Evolutionary conservation across 257 asterid genomes (phyloP).

Genomic region (Ilex aquifolium): DNA sequence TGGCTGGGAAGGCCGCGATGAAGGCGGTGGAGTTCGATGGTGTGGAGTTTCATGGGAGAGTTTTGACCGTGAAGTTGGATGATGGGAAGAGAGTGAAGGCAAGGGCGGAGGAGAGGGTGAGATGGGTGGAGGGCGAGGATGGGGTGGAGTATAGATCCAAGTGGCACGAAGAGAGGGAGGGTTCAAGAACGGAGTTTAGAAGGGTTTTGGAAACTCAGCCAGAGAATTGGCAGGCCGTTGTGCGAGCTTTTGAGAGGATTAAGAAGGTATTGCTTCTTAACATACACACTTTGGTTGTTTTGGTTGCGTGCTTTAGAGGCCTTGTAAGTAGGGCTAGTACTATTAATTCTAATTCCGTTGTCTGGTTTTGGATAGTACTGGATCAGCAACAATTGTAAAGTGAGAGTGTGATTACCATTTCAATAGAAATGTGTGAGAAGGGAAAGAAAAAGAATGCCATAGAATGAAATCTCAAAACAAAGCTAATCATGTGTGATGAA

Average conservation of each 20-base stretch:
- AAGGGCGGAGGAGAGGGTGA: slow-evolving; percentile 37
- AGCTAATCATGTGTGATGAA: too few species aligned
- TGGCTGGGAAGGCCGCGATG: slow-evolving; percentile 81
- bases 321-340: neutral
- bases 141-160: slow-evolving; percentile 45
- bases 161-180: slow-evolving; percentile 96
- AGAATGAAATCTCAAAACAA: too few species aligned
- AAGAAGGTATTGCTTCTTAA: slow-evolving; percentile 55
- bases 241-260: slow-evolving; percentile 77
- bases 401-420: too few species aligned
- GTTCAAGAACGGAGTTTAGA: slow-evolving; percentile 54
- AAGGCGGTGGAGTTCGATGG: slow-evolving; percentile 98
- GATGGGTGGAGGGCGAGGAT: slow-evolving; percentile 54
- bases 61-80: slow-evolving; percentile 82
- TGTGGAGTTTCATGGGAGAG: slow-evolving; percentile 90
- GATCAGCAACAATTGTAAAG: too few species aligned
- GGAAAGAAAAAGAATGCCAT: too few species aligned
- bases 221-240: slow-evolving; percentile 91
- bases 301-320: neutral
- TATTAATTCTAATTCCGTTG: neutral
- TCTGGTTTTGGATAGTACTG: neutral
- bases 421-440: too few species aligned
- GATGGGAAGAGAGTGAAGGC: slow-evolving; percentile 68
- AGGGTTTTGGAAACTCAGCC: slow-evolving; percentile 81
- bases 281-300: slow-evolving; percentile 1